phyloP scores from a whole-genome alignment of 2,329 filamentous ascomycete genomes.

The Phaeosphaeria sp. region DNA sequence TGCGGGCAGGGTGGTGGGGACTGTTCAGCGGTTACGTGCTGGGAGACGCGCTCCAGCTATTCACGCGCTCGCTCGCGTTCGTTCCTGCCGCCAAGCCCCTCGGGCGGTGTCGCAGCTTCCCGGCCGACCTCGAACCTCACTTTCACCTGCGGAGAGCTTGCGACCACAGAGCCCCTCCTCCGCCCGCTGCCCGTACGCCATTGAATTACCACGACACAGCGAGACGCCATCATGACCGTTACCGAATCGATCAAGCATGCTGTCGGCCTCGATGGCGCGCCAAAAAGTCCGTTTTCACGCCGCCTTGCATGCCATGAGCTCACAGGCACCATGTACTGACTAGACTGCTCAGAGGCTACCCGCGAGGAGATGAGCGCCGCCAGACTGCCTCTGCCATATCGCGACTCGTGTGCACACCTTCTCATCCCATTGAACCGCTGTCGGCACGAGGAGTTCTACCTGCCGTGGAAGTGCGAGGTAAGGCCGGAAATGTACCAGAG shows the following conservation, averaged over 20 bases:
- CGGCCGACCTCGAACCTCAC: slow-evolving; percentile 25
- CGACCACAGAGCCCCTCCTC: slow-evolving; percentile 13
- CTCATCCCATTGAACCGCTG: slow-evolving; percentile 96
- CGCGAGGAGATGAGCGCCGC: slow-evolving; percentile 94
- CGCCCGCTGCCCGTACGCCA: slow-evolving; percentile 24
- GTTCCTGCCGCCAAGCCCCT: slow-evolving; percentile 18
- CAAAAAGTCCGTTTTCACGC: slow-evolving; percentile 36
- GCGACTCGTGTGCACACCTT: slow-evolving; percentile 93
- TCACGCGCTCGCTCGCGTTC: slow-evolving; percentile 13
- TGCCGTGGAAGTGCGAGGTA: slow-evolving; percentile 98
- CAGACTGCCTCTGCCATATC: slow-evolving; percentile 84
- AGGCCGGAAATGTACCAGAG: slow-evolving; percentile 35
- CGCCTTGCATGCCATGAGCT: slow-evolving; percentile 21
- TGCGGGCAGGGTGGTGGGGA: slow-evolving; percentile 1
- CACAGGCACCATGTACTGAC: slow-evolving; percentile 38
- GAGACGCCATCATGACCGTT: slow-evolving; percentile 47
- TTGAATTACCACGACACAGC: slow-evolving; percentile 22
- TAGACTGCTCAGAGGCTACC: slow-evolving; percentile 68
- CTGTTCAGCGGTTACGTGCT: slow-evolving; percentile 13
- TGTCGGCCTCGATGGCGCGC: slow-evolving; percentile 52
- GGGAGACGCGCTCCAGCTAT: slow-evolving; percentile 17
- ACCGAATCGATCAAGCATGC: slow-evolving; percentile 56
- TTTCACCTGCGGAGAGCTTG: slow-evolving; percentile 20
- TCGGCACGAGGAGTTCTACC: slow-evolving; percentile 87
- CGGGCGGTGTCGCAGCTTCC: slow-evolving; percentile 15